Evolutionary conservation across 495 filamentous ascomycete species (phyloP).

Genomic region (Astrocystis sublimbata): DNA sequence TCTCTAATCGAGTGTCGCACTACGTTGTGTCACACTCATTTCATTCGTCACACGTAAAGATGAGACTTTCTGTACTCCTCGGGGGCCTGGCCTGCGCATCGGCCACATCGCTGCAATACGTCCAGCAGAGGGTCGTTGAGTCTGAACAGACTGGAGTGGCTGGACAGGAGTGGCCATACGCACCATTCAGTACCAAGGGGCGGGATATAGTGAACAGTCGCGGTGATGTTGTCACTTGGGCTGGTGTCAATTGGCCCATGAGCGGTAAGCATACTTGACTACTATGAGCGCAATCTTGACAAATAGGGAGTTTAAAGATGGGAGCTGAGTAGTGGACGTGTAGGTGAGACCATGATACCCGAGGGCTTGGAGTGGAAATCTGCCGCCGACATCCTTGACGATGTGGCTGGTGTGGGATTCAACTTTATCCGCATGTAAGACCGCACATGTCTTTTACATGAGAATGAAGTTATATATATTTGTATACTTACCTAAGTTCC

Average conservation of each 20-base stretch:
- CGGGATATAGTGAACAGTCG: constrained; percentile 50
- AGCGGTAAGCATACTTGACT: constrained; percentile 20
- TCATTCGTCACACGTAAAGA: background rate
- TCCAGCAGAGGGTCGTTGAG: background rate
- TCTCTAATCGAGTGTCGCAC: background rate
- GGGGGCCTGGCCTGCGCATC: constrained; percentile 16
- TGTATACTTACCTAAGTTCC: background rate
- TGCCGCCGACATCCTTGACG: constrained; percentile 48
- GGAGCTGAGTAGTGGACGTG: constrained; percentile 16
- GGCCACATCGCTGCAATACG: constrained; percentile 13
- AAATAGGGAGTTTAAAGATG: constrained; percentile 18
- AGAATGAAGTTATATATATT: background rate
- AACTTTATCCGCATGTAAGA: constrained; percentile 51
- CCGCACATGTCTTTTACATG: background rate
- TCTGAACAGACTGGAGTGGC: background rate
- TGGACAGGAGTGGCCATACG: constrained; percentile 31
- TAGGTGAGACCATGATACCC: constrained; percentile 57
- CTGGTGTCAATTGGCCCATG: constrained; percentile 58
- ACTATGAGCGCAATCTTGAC: background rate
- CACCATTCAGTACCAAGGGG: constrained; percentile 37
- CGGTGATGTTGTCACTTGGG: constrained; percentile 48
- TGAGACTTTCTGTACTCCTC: background rate
- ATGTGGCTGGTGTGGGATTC: constrained; percentile 50
- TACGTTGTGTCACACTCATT: background rate
- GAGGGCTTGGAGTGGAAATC: constrained; percentile 58